A percentile compares a stretch with the other conserved stretches of the same genome.
phyloP scores from a whole-genome alignment of 2,329 filamentous ascomycete species.

The Fusarium pininemorale region DNA sequence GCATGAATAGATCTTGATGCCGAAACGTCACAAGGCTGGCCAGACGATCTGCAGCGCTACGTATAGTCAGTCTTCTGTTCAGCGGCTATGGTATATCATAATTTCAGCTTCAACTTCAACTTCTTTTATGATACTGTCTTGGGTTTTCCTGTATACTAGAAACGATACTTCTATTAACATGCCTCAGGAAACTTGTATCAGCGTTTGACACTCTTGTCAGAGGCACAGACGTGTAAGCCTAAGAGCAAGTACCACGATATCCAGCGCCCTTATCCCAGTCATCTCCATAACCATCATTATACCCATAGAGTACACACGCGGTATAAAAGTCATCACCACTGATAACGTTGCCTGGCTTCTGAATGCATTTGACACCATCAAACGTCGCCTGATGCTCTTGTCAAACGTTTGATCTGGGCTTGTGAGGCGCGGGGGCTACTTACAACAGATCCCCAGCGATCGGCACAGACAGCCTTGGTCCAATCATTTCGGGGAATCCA shows the following conservation, averaged over 20 bases:
- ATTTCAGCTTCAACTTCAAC: background rate
- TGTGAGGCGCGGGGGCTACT: background rate
- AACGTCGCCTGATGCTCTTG: background rate
- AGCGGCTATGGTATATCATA: background rate
- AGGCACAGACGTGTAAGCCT: rapidly evolving
- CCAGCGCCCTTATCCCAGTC: background rate
- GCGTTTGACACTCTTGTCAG: too few relatives aligned
- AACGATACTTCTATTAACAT: too few relatives aligned
- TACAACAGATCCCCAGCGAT: background rate
- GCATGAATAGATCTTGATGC: background rate
- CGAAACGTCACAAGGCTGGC: background rate
- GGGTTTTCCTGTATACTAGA: background rate
- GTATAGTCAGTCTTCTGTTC: background rate
- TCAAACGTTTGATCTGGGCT: background rate
- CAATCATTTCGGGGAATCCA: background rate
- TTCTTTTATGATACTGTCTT: too few relatives aligned
- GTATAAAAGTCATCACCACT: background rate
- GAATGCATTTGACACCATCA: background rate
- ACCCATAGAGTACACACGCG: background rate
- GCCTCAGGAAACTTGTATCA: too few relatives aligned
- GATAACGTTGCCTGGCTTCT: background rate
- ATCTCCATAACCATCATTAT: background rate
- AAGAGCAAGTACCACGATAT: background rate
- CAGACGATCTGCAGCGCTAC: background rate
- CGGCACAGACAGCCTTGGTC: background rate